Evolutionary conservation across 2,329 filamentous ascomycete species (phyloP).

Genomic region (Colletotrichum simmondsii): DNA sequence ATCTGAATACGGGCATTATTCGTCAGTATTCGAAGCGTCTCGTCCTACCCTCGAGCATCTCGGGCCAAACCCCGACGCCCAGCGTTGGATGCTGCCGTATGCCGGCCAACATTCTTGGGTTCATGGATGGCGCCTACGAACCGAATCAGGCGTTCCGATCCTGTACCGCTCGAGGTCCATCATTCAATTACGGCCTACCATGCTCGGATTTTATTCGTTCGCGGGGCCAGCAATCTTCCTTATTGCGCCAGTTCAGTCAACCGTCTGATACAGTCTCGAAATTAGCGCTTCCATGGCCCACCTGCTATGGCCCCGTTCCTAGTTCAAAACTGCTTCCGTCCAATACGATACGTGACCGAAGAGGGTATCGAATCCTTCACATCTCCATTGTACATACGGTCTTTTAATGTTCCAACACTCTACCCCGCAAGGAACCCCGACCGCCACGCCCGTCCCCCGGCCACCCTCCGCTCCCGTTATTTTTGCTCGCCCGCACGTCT

Average conservation of each 20-base stretch:
- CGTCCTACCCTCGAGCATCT: background rate
- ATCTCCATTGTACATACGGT: background rate
- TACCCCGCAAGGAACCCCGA: conserved; percentile 29
- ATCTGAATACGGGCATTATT: background rate
- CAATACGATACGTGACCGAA: conserved; percentile 1
- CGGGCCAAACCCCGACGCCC: conserved; percentile 7
- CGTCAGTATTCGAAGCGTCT: background rate
- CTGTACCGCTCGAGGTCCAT: conserved; percentile 1
- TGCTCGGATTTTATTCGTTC: conserved; percentile 4
- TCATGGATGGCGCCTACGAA: background rate
- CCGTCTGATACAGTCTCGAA: conserved; percentile 1
- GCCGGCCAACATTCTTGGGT: conserved; percentile 16
- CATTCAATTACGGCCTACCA: background rate
- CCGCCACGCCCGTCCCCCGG: conserved; percentile 17
- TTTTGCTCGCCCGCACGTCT: conserved; percentile 24
- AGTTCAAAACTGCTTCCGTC: background rate
- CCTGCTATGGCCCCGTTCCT: background rate
- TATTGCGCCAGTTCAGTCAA: background rate
- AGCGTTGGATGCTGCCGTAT: conserved; percentile 22
- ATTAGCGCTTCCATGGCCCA: conserved; percentile 13
- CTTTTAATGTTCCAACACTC: background rate
- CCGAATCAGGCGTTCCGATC: conserved; percentile 1
- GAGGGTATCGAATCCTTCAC: background rate
- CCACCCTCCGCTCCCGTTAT: conserved; percentile 17
- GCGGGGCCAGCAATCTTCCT: conserved; percentile 2